Evolutionary conservation across 2,329 filamentous ascomycete genomes (phyloP), one percentile per base, ranked within the genome.

Genomic region (Penicillium nordicum): DNA sequence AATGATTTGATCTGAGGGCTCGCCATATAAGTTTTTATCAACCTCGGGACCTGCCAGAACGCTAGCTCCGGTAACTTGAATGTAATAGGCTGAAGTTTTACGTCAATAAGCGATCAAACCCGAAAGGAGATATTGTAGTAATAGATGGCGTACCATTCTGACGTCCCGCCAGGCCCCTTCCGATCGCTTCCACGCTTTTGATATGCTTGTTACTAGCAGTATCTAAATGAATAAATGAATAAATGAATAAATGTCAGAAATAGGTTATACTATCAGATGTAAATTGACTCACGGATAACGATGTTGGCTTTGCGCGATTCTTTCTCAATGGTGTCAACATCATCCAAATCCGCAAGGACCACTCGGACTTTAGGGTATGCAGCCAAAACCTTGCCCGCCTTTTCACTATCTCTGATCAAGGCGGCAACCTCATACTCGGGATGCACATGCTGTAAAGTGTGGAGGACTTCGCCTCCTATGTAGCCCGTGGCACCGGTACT

Each of bases 391-490:
- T 68, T 73, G 16, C 74, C 66, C 5, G 45, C 45, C 18, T 55
- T 55, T 32, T 44, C 38, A 8, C 23, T 18, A 30, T 55, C 52
- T 55, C 52, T 55, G 27, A 77, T 72, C n/a, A 76, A 63, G 32
- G 64, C 70, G 2, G 72, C 68, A 52, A 75, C 62, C 21, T 76
- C 69, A 65, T 72, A 77, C 10, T 77, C 73, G 10, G 74, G 71
- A 60, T 79, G 76, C 2, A 67, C 59, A 46, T 74, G 64, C 11
- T 67, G 65, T 29, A 80, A 61, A 4, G 70, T 70, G 12, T 32
- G 30, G 11, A 81, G 70, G 32, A 74, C 71, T 50, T 78, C 76
- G 38, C 79, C 79, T 14, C 78, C 78, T 40, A 81, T 78, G 64
- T 79, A 81, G 40, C 52, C 52, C 4, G 52, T 55, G 30, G 52